A percentile compares a stretch with the other conserved stretches of the same genome.
Evolutionary conservation across 345 rosid genomes (phyloP).

Genomic region (Arabidopsis suecica): DNA sequence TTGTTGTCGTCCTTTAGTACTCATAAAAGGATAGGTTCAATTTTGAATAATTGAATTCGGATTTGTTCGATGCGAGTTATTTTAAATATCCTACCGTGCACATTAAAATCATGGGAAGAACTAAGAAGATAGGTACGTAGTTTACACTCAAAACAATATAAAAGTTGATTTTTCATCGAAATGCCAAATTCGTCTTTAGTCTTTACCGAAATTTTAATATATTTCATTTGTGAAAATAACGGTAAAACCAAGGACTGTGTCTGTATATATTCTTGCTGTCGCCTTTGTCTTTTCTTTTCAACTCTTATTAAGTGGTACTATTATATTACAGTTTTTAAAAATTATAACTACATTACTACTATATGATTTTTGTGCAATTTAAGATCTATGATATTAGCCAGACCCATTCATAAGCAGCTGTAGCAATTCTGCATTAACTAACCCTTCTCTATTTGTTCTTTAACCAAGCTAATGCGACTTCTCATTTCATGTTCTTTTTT

Average conservation of each 20-base stretch:
- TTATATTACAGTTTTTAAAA: neutral
- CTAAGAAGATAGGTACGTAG: neutral
- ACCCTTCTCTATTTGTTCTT: neutral
- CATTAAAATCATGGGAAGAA: constrained; percentile 9
- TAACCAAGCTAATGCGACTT: neutral
- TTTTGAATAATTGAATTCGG: neutral
- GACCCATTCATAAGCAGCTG: neutral
- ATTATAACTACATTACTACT: neutral
- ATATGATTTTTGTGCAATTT: neutral
- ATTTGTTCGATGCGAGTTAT: neutral
- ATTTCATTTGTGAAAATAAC: neutral
- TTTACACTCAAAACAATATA: neutral
- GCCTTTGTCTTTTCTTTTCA: constrained; percentile 11
- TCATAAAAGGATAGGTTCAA: neutral
- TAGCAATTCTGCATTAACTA: neutral
- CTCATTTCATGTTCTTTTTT: neutral
- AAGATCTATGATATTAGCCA: neutral
- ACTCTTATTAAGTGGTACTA: neutral
- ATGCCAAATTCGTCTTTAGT: neutral
- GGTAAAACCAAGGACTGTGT: neutral
- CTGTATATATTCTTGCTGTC: constrained; percentile 10
- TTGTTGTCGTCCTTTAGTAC: too few relatives aligned
- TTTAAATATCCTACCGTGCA: neutral
- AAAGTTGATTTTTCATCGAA: constrained; percentile 8
- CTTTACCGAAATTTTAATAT: neutral